phyloP scores from a whole-genome alignment of 1,139 yeast genomes.

The Lodderomyces theae region DNA sequence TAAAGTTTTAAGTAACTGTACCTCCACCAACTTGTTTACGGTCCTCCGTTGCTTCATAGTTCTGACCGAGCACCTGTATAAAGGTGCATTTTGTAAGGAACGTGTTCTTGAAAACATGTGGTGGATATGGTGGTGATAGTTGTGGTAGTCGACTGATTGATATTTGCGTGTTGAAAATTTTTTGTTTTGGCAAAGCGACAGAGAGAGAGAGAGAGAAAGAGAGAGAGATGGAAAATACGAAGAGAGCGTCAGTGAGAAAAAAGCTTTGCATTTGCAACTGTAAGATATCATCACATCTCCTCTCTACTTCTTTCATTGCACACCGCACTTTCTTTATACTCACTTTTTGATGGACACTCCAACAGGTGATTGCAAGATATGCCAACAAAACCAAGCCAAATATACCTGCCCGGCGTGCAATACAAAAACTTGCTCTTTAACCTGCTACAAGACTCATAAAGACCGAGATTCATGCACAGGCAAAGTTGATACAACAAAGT shows the following conservation, averaged over 20 bases:
- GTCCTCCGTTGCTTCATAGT: conserved; percentile 24
- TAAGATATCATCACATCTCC: no score
- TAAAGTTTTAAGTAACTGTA: conserved; percentile 70
- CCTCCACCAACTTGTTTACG: conserved; percentile 31
- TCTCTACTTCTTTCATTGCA: neutral
- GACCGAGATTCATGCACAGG: conserved; percentile 65
- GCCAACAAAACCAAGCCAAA: conserved; percentile 46
- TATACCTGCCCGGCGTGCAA: conserved; percentile 88
- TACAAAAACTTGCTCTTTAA: conserved; percentile 63
- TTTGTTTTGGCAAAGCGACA: no score
- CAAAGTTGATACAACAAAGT: conserved; percentile 56
- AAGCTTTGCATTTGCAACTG: conserved; percentile 2
- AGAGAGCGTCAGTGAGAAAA: no score
- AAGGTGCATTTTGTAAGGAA: conserved; percentile 18
- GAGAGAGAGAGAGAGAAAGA: neutral
- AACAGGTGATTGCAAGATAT: conserved; percentile 43
- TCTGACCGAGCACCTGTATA: conserved; percentile 4
- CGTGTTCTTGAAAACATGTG: conserved; percentile 2
- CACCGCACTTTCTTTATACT: no score
- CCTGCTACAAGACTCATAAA: conserved; percentile 74
- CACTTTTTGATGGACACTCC: conserved; percentile 7
- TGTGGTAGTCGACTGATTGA: neutral
- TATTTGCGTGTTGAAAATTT: neutral
- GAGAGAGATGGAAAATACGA: neutral
- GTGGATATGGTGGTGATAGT: no score